Conservation (phyloP, 139 green algal species). For the Micractinium conductrix region DNA sequence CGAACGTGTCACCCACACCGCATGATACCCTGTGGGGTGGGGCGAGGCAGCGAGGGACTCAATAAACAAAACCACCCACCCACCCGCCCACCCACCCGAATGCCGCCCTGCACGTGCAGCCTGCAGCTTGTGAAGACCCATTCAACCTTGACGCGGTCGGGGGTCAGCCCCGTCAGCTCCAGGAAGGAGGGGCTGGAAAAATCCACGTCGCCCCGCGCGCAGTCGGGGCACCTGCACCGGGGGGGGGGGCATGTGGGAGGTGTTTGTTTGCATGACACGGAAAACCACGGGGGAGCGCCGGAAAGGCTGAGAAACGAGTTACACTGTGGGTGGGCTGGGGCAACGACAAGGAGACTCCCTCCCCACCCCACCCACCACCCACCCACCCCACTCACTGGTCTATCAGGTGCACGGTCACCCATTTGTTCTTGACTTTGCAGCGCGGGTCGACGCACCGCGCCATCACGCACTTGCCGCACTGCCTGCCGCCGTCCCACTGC, state of each 20-base stretch:
- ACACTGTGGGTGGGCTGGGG: too few relatives aligned
- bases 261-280: too few relatives aligned
- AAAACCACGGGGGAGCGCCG: too few relatives aligned
- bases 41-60: too few relatives aligned
- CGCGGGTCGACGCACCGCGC: slow-evolving; percentile 13
- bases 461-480: slow-evolving; percentile 20
- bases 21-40: too few relatives aligned
- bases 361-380: too few relatives aligned
- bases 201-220: neutral
- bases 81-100: neutral
- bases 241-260: too few relatives aligned
- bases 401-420: neutral
- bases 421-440: slow-evolving; percentile 14
- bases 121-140: neutral
- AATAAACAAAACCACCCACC: neutral
- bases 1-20: too few relatives aligned
- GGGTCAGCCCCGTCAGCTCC: slow-evolving; percentile 3
- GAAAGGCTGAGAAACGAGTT: too few relatives aligned
- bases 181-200: neutral
- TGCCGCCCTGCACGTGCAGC: neutral
- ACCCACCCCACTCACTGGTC: slow-evolving; percentile 34
- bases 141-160: slow-evolving; percentile 6
- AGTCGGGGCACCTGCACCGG: slow-evolving; percentile 8
- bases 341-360: too few relatives aligned
- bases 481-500: slow-evolving; percentile 11